These are phyloP conservation scores for Geosmithia flava DNA, from an alignment of 2,329 filamentous ascomycete genomes.

Conservation along the genomic window DNA sequence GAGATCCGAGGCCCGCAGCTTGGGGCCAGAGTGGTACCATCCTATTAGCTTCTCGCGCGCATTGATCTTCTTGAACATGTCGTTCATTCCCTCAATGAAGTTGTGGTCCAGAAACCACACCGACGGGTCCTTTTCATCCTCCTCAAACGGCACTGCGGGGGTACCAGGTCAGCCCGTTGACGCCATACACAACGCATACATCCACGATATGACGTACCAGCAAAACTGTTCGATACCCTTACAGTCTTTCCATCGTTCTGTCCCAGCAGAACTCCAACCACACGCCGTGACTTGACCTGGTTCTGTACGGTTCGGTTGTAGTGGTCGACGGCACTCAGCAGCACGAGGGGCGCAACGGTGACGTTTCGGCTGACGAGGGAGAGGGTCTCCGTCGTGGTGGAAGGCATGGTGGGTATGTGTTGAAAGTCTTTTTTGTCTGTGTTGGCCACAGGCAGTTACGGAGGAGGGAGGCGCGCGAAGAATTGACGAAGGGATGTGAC, in stretches of 20 bases:
- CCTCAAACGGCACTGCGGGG: slow-evolving; percentile 79
- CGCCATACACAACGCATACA: not conserved
- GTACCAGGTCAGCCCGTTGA: not conserved
- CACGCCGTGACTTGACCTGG: slow-evolving; percentile 63
- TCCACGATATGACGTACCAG: slow-evolving; percentile 45
- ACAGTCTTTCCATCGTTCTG: slow-evolving; percentile 96
- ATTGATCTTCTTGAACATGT: slow-evolving; percentile 99
- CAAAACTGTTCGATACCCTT: slow-evolving; percentile 97
- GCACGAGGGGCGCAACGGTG: slow-evolving; percentile 92
- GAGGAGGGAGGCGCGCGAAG: not conserved
- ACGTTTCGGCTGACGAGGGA: slow-evolving; percentile 90
- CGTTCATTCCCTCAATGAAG: slow-evolving; percentile 98
- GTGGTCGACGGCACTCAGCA: slow-evolving; percentile 96
- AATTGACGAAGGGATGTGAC: not conserved
- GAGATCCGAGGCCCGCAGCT: slow-evolving; percentile 89
- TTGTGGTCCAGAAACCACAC: slow-evolving; percentile 99
- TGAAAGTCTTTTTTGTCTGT: not conserved
- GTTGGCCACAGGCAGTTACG: not conserved
- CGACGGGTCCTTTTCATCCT: slow-evolving; percentile 95
- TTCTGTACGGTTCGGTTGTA: slow-evolving; percentile 88
- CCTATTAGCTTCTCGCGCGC: slow-evolving; percentile 97
- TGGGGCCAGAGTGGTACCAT: slow-evolving; percentile 98
- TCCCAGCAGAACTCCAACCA: slow-evolving; percentile 87
- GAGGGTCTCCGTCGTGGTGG: slow-evolving; percentile 92
- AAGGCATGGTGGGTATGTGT: slow-evolving; percentile 56